phyloP scores from a whole-genome alignment of 1,284 basidiomycete genomes.

The Leccinum fallax region DNA sequence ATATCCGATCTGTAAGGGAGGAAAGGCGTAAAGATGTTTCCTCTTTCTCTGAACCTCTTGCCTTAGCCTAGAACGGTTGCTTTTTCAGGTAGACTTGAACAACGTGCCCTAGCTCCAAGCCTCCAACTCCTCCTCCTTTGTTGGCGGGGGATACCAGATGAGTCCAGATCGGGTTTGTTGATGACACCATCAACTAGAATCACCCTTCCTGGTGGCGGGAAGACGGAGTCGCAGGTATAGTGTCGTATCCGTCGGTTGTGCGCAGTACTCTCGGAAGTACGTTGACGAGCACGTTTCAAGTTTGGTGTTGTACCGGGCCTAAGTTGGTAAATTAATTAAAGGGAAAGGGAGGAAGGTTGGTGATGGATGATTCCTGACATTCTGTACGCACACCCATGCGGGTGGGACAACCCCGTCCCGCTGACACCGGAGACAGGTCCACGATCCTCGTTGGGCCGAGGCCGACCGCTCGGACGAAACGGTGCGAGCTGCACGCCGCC shows the following conservation, averaged over 20 bases:
- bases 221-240: background rate
- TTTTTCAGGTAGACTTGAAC: background rate
- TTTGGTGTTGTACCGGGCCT: background rate
- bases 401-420: background rate
- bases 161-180: background rate
- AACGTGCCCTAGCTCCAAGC: background rate
- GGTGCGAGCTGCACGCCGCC: background rate
- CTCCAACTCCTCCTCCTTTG: background rate
- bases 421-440: background rate
- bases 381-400: background rate
- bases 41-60: background rate
- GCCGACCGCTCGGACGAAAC: background rate
- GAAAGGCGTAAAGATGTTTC: background rate
- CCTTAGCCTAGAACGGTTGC: background rate
- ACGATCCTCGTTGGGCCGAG: background rate
- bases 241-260: background rate
- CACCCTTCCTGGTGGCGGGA: background rate
- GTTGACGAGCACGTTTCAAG: background rate
- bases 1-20: constrained; percentile 1
- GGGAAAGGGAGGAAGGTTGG: background rate
- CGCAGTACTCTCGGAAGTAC: background rate
- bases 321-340: background rate
- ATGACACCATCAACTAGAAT: background rate
- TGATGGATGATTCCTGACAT: background rate
- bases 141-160: background rate